Base-by-base conservation (phyloP, 148 eudicot genomes). In the Rhododendron griersonianum region DNA sequence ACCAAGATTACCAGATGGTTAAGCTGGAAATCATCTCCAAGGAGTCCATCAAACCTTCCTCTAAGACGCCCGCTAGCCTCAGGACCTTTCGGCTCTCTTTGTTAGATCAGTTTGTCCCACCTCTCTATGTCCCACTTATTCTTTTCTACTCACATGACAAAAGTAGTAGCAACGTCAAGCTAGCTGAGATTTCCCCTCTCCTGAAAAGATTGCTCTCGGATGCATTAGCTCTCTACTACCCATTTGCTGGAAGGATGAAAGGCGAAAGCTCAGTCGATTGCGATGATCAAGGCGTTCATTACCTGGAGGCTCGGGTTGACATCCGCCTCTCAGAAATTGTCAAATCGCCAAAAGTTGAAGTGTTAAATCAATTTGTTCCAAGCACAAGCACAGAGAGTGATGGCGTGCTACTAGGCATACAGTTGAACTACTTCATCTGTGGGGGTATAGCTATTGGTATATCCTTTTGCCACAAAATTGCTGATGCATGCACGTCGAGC, bases 1-100 rank as follows among this genome's bases (percentile, higher is more conserved):
- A 13, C 2, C 8, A 16, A 7, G n/a, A 14, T 23, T n/a, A n/a
- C n/a, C 33, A 9, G 30, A n/a, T 65, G 11, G 71, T 11, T n/a
- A 9, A 65, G 30, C n/a, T 65, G 71, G 71, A n/a, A 65, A 65
- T 65, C 30, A 65, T 65, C 48, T 94, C 93, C 7, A 90, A 13
- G 14, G 92, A 90, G 37, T 45, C 61, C 13, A 91, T 94, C 85
- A 91, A 84, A 78, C 96, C 96, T 83, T 89, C 93, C 51, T 55
- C 86, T 80, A 88, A 92, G 63, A 90, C 92, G 48, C 91, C 92
- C 1, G 7, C 81, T 37, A 75, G 91, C 28, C 91, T 86, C n/a
- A 53, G 86, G 84, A 86, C 83, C 73, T 88, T 71, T 85, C 86
- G 80, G 41, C 87, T 90, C 41, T 91, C 91, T 4, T 77, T 87